A percentile compares a stretch with the other conserved stretches of the same genome.
Conservation (phyloP, 2,329 filamentous ascomycete genomes). For the Zasmidium citrigriseum region DNA sequence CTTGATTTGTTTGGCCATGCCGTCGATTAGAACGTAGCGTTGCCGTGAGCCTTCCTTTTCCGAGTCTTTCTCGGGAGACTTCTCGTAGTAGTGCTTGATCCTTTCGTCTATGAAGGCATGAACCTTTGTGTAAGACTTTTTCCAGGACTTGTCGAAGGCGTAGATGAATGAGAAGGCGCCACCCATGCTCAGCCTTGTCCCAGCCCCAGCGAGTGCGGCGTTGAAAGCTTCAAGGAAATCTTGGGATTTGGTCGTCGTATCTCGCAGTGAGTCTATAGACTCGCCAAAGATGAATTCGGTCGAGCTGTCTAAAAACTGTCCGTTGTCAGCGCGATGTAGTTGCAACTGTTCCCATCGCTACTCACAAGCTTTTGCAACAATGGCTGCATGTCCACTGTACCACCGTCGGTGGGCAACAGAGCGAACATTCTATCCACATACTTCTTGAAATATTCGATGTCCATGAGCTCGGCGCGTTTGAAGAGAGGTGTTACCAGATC, state of each 20-base stretch:
- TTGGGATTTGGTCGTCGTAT: background rate
- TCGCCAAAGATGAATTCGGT: slow-evolving; percentile 6
- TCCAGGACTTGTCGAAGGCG: slow-evolving; percentile 4
- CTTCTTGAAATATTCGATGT: background rate
- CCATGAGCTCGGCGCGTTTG: slow-evolving; percentile 1
- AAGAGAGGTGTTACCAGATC: slow-evolving; percentile 2
- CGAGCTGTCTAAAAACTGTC: slow-evolving; percentile 6
- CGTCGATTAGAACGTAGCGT: slow-evolving; percentile 7
- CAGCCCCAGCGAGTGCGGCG: slow-evolving; percentile 4
- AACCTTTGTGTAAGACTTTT: slow-evolving; percentile 1
- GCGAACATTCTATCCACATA: background rate
- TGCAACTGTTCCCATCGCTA: too few relatives aligned
- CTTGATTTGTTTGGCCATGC: slow-evolving; percentile 1
- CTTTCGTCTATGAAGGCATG: slow-evolving; percentile 3
- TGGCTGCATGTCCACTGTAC: background rate
- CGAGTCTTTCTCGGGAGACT: background rate
- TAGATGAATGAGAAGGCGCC: slow-evolving; percentile 7
- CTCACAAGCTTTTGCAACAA: slow-evolving; percentile 6
- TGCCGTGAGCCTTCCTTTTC: background rate
- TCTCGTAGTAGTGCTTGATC: background rate
- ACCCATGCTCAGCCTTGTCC: slow-evolving; percentile 2
- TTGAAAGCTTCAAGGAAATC: slow-evolving; percentile 5
- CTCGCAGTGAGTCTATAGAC: slow-evolving; percentile 3
- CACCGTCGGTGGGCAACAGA: slow-evolving; percentile 1
- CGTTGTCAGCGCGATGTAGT: too few relatives aligned